Evolutionary conservation across 306 rosid species (phyloP).

Genomic region (Cucumis hystrix): DNA sequence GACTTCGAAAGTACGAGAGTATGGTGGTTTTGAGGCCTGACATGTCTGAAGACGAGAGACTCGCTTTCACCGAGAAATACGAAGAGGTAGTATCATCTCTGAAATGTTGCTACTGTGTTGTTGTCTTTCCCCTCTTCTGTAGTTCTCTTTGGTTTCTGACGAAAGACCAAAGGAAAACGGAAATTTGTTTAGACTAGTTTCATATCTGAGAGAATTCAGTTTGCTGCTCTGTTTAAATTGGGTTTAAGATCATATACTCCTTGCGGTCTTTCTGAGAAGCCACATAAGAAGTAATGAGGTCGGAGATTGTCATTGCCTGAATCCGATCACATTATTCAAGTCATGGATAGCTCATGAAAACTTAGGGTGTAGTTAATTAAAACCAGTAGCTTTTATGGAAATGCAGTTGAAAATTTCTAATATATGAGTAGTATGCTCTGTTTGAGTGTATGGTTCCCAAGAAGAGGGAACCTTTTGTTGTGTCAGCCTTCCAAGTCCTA

Average conservation of each 20-base stretch:
- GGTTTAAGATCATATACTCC: not conserved
- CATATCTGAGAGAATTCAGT: not conserved
- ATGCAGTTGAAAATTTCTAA: not conserved
- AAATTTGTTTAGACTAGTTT: not conserved
- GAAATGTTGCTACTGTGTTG: not conserved
- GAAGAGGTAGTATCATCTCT: constrained; percentile 43
- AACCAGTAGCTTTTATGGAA: not conserved
- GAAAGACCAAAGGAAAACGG: not conserved
- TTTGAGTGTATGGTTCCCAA: not conserved
- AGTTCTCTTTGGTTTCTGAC: not conserved
- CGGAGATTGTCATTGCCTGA: not conserved
- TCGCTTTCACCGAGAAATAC: constrained; percentile 59
- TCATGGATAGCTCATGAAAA: not conserved
- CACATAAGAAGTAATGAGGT: not conserved
- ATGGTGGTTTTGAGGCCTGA: constrained; percentile 68
- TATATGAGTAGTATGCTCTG: not conserved
- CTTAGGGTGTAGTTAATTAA: not conserved
- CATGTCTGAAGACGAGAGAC: constrained; percentile 66
- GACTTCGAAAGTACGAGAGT: constrained; percentile 58
- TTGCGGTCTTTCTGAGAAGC: not conserved
- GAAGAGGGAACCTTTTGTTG: not conserved
- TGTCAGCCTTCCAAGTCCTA: not conserved
- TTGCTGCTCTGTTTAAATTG: not conserved
- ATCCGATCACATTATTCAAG: not conserved
- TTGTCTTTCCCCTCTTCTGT: not conserved